phyloP scores from a whole-genome alignment of 2,329 filamentous ascomycete species.

The Ascochyta viciae-villosae region DNA sequence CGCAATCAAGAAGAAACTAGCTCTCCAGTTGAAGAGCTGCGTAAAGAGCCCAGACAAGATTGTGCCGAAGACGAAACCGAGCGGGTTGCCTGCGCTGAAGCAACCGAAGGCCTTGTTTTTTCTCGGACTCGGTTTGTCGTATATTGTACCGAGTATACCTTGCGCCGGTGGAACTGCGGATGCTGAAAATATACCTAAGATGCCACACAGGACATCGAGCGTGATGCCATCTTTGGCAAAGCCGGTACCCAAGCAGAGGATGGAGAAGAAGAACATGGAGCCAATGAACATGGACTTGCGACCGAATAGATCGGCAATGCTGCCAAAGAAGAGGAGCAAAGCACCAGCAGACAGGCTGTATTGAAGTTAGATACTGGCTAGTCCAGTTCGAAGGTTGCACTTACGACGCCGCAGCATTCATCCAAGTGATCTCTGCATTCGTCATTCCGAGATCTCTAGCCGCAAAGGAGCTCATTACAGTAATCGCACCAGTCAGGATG shows the following conservation, averaged over 20 bases:
- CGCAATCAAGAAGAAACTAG: conserved; percentile 66
- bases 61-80: conserved; percentile 64
- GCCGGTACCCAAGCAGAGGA: conserved; percentile 64
- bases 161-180: conserved; percentile 70
- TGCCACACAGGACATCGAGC: conserved; percentile 67
- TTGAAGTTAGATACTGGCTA: neutral
- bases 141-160: conserved; percentile 69
- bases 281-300: conserved; percentile 66
- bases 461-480: conserved; percentile 69
- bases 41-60: conserved; percentile 69
- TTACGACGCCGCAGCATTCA: conserved; percentile 66
- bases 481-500: conserved; percentile 65
- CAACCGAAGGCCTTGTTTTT: conserved; percentile 72
- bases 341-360: conserved; percentile 66
- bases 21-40: conserved; percentile 68
- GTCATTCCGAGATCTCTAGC: conserved; percentile 67
- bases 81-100: conserved; percentile 65
- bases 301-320: conserved; percentile 71
- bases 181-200: conserved; percentile 65
- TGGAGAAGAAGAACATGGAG: conserved; percentile 65
- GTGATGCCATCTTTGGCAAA: conserved; percentile 66
- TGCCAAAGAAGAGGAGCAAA: conserved; percentile 71
- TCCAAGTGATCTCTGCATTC: conserved; percentile 72
- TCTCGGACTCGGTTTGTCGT: conserved; percentile 65
- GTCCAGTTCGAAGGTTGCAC: conserved; percentile 25